Base-by-base conservation (phyloP, 345 rosid species). In the Citrus maxima region DNA sequence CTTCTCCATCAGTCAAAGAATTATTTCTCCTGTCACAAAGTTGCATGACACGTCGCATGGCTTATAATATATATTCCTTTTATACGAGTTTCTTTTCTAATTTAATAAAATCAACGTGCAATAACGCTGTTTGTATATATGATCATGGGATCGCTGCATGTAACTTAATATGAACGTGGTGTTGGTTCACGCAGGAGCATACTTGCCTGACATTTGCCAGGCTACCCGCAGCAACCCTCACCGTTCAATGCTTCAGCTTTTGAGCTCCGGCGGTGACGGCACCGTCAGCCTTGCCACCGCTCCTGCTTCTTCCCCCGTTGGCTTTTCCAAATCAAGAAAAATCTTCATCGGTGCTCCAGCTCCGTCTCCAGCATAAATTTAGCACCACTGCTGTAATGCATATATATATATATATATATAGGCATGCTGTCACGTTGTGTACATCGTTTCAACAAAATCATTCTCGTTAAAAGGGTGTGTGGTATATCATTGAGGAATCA, bases 141-240 rank as follows among this genome's bases (percentile, higher is more conserved):
- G 14, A 16, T 10, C 4, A 64, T 51, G 64, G n/a, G 37, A 66
- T 28, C 5, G 27, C 1, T 4, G 35, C 14, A 27, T 61, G 37
- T 13, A 69, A 12, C 19, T 37, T 28, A 34, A 19, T 9, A 21
- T 16, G 51, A 14, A 67, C 27, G 27, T 34, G 22, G 72, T 7
- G 55, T 30, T 59, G 46, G 46, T 30, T 34, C 25, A 51, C 79
- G 87, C 89, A 96, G 99, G 99, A 59, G 98, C 91, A 46, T 94
- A 86, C 85, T 86, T 96, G 86, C 98, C 98, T 7, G 94, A 93
- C 63, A 86, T 96, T 0, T 96, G 99, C 28, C 77, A 85, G 19
- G 88, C 87, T 37, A 93, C 88, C 14, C 85, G 93, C 18, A 72
- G 64, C 78, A 89, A 90, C 77, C 98, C 97, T 2, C 93, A 86